Percentiles rank a stretch among this genome's conserved stretches.
These are phyloP conservation scores for Pilaira anomala DNA, from an alignment of 192 early-diverging fungal genomes.

Conservation along the genomic window DNA sequence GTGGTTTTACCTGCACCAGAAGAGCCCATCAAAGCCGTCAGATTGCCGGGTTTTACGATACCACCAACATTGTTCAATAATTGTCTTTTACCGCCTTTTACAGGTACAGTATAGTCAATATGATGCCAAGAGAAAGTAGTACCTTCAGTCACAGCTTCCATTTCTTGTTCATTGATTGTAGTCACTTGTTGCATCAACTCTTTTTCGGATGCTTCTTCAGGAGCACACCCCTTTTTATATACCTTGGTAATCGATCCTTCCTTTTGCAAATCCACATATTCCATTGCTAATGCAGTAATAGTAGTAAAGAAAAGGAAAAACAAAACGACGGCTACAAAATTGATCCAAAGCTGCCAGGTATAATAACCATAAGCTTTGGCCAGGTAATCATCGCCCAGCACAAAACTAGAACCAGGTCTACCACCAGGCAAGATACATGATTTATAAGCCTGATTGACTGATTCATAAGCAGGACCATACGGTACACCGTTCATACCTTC, in stretches of 20 bases:
- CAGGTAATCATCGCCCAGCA: slow-evolving; percentile 55
- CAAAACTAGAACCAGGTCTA: slow-evolving; percentile 42
- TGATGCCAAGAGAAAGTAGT: slow-evolving; percentile 66
- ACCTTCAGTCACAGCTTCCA: slow-evolving; percentile 45
- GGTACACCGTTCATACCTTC: slow-evolving; percentile 38
- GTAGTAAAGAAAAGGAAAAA: slow-evolving; percentile 43
- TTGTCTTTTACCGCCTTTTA: slow-evolving; percentile 47
- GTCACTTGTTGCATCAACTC: slow-evolving; percentile 1
- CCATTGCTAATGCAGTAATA: slow-evolving; percentile 49
- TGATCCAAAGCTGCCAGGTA: slow-evolving; percentile 46
- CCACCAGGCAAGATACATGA: slow-evolving; percentile 59
- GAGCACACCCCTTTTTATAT: slow-evolving; percentile 41
- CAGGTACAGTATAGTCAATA: slow-evolving; percentile 52
- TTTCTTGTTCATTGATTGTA: slow-evolving; percentile 12
- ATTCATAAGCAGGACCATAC: slow-evolving; percentile 44
- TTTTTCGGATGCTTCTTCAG: slow-evolving; percentile 5
- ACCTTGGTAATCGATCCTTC: slow-evolving; percentile 51
- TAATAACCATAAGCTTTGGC: slow-evolving; percentile 47
- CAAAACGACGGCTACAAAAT: slow-evolving; percentile 41
- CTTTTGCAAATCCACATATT: slow-evolving; percentile 62
- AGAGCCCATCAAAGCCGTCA: slow-evolving; percentile 83
- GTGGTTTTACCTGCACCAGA: slow-evolving; percentile 78
- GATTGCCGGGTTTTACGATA: slow-evolving; percentile 34
- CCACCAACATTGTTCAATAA: slow-evolving; percentile 64
- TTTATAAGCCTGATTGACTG: slow-evolving; percentile 45